These are phyloP conservation scores for Reticulascus tulasneorum DNA, from an alignment of 2,329 filamentous ascomycete species.

Conservation along the genomic window DNA sequence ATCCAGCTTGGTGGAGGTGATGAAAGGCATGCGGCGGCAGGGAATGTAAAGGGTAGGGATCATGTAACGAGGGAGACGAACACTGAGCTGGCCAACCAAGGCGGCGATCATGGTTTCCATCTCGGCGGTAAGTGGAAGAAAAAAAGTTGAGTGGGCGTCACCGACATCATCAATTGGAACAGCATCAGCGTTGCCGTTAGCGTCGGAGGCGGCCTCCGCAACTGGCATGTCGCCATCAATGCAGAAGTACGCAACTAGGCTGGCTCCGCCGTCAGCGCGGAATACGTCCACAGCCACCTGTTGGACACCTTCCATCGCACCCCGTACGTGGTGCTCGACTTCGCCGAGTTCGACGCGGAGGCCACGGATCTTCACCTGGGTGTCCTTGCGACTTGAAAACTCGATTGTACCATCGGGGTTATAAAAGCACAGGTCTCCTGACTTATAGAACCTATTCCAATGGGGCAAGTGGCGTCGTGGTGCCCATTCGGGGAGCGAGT, in stretches of 20 bases:
- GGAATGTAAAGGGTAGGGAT: constrained; percentile 13
- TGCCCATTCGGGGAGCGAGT: neutral
- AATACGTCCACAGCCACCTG: constrained; percentile 2
- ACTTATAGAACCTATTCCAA: constrained; percentile 5
- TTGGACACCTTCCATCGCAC: neutral
- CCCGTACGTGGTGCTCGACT: neutral
- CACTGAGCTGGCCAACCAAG: neutral
- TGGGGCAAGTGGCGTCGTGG: neutral
- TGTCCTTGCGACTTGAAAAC: constrained; percentile 12
- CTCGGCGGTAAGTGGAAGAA: constrained; percentile 1
- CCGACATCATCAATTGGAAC: neutral
- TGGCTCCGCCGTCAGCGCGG: neutral
- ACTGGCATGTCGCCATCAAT: neutral
- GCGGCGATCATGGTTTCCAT: neutral
- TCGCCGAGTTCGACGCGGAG: constrained; percentile 2
- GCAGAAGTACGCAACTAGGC: constrained; percentile 5
- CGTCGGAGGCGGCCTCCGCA: neutral
- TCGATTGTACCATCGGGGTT: constrained; percentile 2
- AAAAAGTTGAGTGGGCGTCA: constrained; percentile 9
- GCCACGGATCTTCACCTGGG: constrained; percentile 13
- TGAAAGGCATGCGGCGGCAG: constrained; percentile 12
- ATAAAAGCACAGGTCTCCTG: constrained; percentile 3
- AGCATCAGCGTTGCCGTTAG: neutral
- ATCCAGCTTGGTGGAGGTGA: constrained; percentile 15
- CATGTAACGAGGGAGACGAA: constrained; percentile 17